phyloP scores from a whole-genome alignment of 441 rosid genomes.

The Francoa sonchifolia region DNA sequence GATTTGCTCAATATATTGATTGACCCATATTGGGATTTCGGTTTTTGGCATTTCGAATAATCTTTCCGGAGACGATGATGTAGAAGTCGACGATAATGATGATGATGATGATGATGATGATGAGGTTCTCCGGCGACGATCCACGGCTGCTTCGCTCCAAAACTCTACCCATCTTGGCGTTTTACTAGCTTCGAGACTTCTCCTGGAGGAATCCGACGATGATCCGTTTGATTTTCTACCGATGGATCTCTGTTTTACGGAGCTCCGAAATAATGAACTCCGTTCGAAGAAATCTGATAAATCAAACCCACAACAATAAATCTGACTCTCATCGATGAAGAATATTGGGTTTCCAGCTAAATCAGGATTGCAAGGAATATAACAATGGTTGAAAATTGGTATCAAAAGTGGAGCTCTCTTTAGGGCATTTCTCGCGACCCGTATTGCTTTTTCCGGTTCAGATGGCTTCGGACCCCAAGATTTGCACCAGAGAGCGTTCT shows the following conservation, averaged over 20 bases:
- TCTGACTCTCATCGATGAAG: constrained; percentile 70
- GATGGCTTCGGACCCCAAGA: constrained; percentile 81
- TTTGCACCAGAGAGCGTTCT: constrained; percentile 77
- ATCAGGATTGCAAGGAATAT: constrained; percentile 80
- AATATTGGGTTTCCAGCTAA: constrained; percentile 89
- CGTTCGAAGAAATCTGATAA: constrained; percentile 75
- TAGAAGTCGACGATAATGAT: too few species aligned
- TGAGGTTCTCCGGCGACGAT: constrained; percentile 65
- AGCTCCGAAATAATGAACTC: constrained; percentile 41
- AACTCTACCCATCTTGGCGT: constrained; percentile 90
- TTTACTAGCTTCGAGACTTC: constrained; percentile 41
- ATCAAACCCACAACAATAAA: constrained; percentile 91
- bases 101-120: constrained; percentile 56
- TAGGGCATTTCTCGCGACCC: constrained; percentile 78
- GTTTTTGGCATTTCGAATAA: constrained; percentile 56
- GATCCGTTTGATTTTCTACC: constrained; percentile 51
- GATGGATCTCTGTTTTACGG: constrained; percentile 51
- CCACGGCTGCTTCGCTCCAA: constrained; percentile 87
- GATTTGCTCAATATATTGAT: constrained; percentile 50
- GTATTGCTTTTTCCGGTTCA: constrained; percentile 70
- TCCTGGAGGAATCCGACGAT: constrained; percentile 34
- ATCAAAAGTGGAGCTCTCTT: constrained; percentile 79
- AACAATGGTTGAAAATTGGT: constrained; percentile 86
- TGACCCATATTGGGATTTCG: constrained; percentile 72
- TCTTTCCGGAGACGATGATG: too few species aligned